A percentile compares a stretch with the other conserved stretches of the same genome.
phyloP scores from a whole-genome alignment of 495 filamentous ascomycete species.

The Bathelium albidoporum region DNA sequence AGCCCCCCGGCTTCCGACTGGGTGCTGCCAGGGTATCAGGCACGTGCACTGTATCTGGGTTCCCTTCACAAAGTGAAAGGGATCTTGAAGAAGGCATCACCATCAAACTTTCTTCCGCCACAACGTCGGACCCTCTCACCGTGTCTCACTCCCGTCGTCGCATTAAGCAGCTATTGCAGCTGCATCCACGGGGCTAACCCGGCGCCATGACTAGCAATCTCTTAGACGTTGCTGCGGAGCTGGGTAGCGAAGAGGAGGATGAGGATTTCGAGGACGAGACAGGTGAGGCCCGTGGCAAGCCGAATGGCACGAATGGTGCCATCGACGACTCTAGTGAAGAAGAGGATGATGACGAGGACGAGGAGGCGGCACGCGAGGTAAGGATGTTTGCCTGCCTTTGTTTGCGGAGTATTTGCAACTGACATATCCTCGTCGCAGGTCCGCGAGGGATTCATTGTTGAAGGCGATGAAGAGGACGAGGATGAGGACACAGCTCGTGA shows the following conservation, averaged over 20 bases:
- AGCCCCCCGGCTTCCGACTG: neutral
- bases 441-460: slow-evolving; percentile 90
- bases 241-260: slow-evolving; percentile 86
- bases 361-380: slow-evolving; percentile 56
- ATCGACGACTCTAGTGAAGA: slow-evolving; percentile 85
- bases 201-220: slow-evolving; percentile 25
- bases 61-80: neutral
- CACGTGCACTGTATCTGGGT: neutral
- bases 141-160: neutral
- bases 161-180: neutral
- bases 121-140: neutral
- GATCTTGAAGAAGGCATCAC: too few relatives aligned
- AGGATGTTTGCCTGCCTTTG: slow-evolving; percentile 17
- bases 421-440: slow-evolving; percentile 40
- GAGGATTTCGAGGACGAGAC: slow-evolving; percentile 78
- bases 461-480: slow-evolving; percentile 75
- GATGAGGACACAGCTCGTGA: slow-evolving; percentile 56
- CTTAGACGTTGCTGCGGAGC: slow-evolving; percentile 71
- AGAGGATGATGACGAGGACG: slow-evolving; percentile 92
- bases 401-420: neutral
- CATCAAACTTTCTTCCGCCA: neutral
- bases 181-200: neutral
- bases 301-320: slow-evolving; percentile 35
- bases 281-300: slow-evolving; percentile 46
- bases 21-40: neutral